Evolutionary conservation across 306 rosid genomes (phyloP).

Genomic region (Corylus americana): DNA sequence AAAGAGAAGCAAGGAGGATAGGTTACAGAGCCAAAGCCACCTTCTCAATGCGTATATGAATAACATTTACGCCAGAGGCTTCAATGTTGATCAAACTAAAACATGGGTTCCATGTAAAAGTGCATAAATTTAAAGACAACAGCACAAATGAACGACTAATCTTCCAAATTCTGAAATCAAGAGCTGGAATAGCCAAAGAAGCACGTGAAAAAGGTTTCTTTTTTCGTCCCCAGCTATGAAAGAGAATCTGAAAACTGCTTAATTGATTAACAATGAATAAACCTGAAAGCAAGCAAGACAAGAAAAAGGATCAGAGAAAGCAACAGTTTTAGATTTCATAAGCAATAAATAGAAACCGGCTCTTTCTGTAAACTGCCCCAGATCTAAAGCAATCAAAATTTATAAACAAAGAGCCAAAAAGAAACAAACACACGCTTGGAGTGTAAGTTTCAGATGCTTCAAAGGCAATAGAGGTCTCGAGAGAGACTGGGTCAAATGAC

Average conservation of each 20-base stretch:
- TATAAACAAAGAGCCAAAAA: slow-evolving; percentile 3
- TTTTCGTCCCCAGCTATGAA: slow-evolving; percentile 39
- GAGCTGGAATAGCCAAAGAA: slow-evolving; percentile 26
- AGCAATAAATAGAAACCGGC: slow-evolving; percentile 34
- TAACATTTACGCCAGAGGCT: slow-evolving; percentile 32
- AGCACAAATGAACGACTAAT: slow-evolving; percentile 25
- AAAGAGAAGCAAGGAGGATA: slow-evolving; percentile 26
- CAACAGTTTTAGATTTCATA: slow-evolving; percentile 32
- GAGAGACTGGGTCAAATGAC: not conserved
- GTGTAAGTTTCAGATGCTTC: slow-evolving; percentile 18
- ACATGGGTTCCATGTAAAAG: slow-evolving; percentile 40
- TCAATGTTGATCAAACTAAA: slow-evolving; percentile 31
- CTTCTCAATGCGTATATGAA: slow-evolving; percentile 22
- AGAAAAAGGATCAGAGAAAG: slow-evolving; percentile 27
- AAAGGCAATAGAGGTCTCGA: slow-evolving; percentile 18
- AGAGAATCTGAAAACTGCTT: slow-evolving; percentile 26
- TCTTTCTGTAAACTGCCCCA: slow-evolving; percentile 28
- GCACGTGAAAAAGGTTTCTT: slow-evolving; percentile 33
- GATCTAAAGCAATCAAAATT: slow-evolving; percentile 48
- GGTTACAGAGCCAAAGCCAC: slow-evolving; percentile 32
- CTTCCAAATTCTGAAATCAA: slow-evolving; percentile 37
- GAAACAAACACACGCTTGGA: slow-evolving; percentile 7
- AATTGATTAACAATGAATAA: slow-evolving; percentile 39
- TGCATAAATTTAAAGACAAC: slow-evolving; percentile 21
- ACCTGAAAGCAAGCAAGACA: slow-evolving; percentile 25